A percentile compares a stretch with the other conserved stretches of the same genome.
Conservation (phyloP, 179 eudicot genomes). For the Gypsophila paniculata region DNA sequence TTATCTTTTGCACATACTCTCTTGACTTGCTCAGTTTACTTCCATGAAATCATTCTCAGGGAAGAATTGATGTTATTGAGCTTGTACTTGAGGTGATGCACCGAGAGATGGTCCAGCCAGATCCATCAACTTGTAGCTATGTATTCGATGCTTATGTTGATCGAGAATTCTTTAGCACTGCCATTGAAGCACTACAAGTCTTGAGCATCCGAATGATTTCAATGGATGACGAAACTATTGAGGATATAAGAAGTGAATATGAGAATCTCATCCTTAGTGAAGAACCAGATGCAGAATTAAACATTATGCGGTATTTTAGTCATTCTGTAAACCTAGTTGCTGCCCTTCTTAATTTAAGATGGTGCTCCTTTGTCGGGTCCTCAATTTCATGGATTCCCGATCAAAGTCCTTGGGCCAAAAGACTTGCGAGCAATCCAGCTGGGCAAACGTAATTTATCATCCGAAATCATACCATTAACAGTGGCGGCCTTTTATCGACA, state of each 20-base stretch:
- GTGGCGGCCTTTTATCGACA: background rate
- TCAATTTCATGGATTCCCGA: constrained; percentile 61
- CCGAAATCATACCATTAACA: constrained; percentile 1
- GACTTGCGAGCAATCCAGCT: constrained; percentile 42
- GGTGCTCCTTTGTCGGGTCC: constrained; percentile 57
- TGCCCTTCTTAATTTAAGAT: constrained; percentile 67
- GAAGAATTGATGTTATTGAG: constrained; percentile 64
- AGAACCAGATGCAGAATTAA: constrained; percentile 49
- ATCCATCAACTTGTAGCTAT: constrained; percentile 54
- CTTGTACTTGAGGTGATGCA: constrained; percentile 56
- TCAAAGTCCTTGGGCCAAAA: constrained; percentile 63
- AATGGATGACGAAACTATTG: constrained; percentile 33
- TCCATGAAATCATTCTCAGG: constrained; percentile 35
- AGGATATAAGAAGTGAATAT: constrained; percentile 34
- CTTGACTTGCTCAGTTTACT: background rate
- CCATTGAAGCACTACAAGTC: constrained; percentile 84
- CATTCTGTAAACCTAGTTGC: constrained; percentile 33
- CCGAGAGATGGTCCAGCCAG: constrained; percentile 54
- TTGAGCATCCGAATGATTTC: constrained; percentile 82
- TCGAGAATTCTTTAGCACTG: constrained; percentile 45
- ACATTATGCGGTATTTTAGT: constrained; percentile 41
- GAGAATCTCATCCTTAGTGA: constrained; percentile 53
- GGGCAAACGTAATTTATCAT: constrained; percentile 9
- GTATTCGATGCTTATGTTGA: constrained; percentile 62
- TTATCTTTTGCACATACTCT: constrained; percentile 4